Evolutionary conservation across 2,329 filamentous ascomycete species (phyloP).

Genomic region (Paecilomyces niveus): DNA sequence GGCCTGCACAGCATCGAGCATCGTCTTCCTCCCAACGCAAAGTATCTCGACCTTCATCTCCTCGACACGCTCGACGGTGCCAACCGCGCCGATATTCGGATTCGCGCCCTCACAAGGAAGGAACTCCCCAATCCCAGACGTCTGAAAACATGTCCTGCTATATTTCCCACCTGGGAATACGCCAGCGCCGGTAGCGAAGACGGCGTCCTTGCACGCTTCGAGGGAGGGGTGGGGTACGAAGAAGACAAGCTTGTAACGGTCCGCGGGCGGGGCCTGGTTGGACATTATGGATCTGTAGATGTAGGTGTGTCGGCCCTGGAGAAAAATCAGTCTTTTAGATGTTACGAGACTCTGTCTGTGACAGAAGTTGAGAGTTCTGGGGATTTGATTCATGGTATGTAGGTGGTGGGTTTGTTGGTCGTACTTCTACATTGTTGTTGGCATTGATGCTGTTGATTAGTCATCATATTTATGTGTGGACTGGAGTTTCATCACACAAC

Average conservation of each 20-base stretch:
- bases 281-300: not conserved
- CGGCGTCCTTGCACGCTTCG: slow-evolving; percentile 34
- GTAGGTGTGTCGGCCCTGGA: not conserved
- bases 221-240: slow-evolving; percentile 33
- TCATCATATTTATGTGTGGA: not conserved
- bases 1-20: slow-evolving; percentile 33
- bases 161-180: slow-evolving; percentile 36
- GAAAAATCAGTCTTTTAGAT: not conserved
- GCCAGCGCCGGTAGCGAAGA: slow-evolving; percentile 37
- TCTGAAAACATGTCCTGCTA: slow-evolving; percentile 33
- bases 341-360: not conserved
- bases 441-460: not conserved
- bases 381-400: not conserved
- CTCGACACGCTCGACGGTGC: slow-evolving; percentile 31
- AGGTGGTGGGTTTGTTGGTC: not conserved
- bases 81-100: slow-evolving; percentile 34
- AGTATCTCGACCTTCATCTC: slow-evolving; percentile 39
- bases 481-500: not conserved
- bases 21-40: slow-evolving; percentile 31
- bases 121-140: slow-evolving; percentile 35
- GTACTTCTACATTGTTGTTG: not conserved
- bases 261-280: slow-evolving; percentile 1
- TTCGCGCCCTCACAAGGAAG: slow-evolving; percentile 31
- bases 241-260: slow-evolving; percentile 39
- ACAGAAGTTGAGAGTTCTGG: not conserved